Conservation (phyloP, 176 grass and related monocot species). For the Pharus latifolius region DNA sequence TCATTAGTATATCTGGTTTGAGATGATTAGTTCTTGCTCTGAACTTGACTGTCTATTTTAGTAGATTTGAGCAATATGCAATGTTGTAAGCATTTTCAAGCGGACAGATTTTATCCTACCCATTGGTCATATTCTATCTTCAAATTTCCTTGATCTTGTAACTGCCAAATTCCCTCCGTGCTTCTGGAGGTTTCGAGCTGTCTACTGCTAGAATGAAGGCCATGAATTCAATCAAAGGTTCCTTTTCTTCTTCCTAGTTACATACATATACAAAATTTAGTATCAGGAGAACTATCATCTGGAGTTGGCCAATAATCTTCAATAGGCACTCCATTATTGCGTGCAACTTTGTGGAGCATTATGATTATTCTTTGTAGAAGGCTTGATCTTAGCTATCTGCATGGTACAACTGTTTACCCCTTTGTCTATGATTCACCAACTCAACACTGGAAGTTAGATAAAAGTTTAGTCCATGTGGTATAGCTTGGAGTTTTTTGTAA, state of each 20-base stretch:
- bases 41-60: background rate
- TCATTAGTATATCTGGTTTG: background rate
- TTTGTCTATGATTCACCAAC: background rate
- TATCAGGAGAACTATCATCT: background rate
- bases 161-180: background rate
- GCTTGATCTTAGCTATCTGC: background rate
- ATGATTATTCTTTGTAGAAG: background rate
- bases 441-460: background rate
- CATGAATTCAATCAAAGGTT: background rate
- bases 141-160: background rate
- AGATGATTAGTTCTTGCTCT: background rate
- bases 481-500: background rate
- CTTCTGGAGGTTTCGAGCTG: background rate
- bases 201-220: background rate
- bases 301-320: background rate
- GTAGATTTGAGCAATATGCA: background rate
- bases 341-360: background rate
- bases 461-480: background rate
- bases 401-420: background rate
- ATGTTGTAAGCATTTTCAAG: background rate
- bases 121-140: background rate
- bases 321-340: background rate
- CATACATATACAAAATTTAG: background rate
- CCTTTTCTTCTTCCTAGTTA: background rate
- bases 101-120: background rate